Conservation (phyloP, 768 basidiomycete species). For the Nidularia pulvinata region DNA sequence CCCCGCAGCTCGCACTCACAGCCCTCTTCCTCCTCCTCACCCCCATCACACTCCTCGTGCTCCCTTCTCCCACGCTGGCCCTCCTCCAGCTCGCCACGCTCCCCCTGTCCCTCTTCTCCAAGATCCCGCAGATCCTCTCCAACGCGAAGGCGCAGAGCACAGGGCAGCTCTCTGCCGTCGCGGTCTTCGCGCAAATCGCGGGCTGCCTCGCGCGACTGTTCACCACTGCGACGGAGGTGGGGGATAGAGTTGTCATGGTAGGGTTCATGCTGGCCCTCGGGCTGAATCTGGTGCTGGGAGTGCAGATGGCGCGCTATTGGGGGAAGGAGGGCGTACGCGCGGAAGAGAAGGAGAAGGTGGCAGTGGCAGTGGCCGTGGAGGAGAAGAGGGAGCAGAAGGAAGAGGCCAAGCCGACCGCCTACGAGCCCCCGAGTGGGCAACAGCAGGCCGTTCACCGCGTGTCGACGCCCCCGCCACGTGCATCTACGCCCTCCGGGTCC, state of each 20-base stretch:
- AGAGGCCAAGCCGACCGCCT: constrained; percentile 8
- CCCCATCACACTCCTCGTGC: constrained; percentile 36
- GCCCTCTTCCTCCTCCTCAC: constrained; percentile 21
- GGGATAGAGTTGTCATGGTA: constrained; percentile 76
- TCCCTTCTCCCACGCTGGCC: constrained; percentile 53
- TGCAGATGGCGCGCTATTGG: constrained; percentile 87
- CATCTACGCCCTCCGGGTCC: constrained; percentile 31
- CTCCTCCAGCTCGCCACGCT: constrained; percentile 84
- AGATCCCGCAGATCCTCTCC: constrained; percentile 90
- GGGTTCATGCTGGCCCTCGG: constrained; percentile 84
- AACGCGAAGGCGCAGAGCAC: constrained; percentile 79
- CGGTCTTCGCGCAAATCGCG: constrained; percentile 82
- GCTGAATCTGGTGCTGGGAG: constrained; percentile 83
- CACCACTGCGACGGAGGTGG: constrained; percentile 90
- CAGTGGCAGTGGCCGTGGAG: constrained; percentile 8
- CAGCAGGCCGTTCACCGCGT: constrained; percentile 36
- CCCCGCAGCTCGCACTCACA: constrained; percentile 29
- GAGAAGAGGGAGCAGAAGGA: constrained; percentile 8
- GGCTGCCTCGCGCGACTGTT: constrained; percentile 93
- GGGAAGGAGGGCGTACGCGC: constrained; percentile 35
- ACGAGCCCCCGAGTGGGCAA: constrained; percentile 16
- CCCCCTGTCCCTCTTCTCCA: constrained; percentile 90
- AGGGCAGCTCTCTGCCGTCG: constrained; percentile 93
- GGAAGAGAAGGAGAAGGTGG: constrained; percentile 14
- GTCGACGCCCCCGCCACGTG: constrained; percentile 38